A percentile compares a stretch with the other conserved stretches of the same genome.
These are phyloP conservation scores for Thielaviopsis musarum DNA, from an alignment of 2,329 filamentous ascomycete genomes.

Conservation along the genomic window DNA sequence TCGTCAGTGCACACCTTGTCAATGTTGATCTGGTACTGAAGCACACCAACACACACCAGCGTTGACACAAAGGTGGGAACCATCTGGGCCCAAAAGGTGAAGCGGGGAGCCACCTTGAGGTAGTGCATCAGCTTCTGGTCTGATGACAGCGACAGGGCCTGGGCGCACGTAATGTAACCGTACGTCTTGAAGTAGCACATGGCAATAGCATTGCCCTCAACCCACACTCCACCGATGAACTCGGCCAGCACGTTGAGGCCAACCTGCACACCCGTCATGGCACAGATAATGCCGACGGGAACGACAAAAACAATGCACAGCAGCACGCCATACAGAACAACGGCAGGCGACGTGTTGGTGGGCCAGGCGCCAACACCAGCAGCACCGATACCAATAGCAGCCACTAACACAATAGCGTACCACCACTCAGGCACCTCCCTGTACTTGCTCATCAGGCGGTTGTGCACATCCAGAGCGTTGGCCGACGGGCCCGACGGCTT, in stretches of 20 bases:
- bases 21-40: constrained; percentile 28
- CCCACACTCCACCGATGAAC: constrained; percentile 33
- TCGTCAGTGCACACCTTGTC: constrained; percentile 22
- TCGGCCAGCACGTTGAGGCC: constrained; percentile 36
- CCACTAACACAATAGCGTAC: constrained; percentile 27
- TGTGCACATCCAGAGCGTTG: constrained; percentile 26
- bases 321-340: constrained; percentile 33
- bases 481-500: constrained; percentile 29
- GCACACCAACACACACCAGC: constrained; percentile 31
- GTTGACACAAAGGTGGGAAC: constrained; percentile 37
- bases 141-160: constrained; percentile 32
- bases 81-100: constrained; percentile 42
- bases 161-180: constrained; percentile 31
- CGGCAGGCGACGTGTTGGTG: constrained; percentile 32
- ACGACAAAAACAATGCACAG: constrained; percentile 34
- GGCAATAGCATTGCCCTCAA: constrained; percentile 32
- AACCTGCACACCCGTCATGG: constrained; percentile 35
- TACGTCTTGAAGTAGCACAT: constrained; percentile 40
- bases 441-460: constrained; percentile 30
- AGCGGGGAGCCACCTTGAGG: constrained; percentile 42
- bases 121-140: constrained; percentile 35
- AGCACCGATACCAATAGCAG: constrained; percentile 29
- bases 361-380: constrained; percentile 32
- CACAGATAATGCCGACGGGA: constrained; percentile 34
- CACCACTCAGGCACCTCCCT: constrained; percentile 35